Base-by-base conservation (phyloP, 2,329 filamentous ascomycete species). In the Exophiala spinifera region DNA sequence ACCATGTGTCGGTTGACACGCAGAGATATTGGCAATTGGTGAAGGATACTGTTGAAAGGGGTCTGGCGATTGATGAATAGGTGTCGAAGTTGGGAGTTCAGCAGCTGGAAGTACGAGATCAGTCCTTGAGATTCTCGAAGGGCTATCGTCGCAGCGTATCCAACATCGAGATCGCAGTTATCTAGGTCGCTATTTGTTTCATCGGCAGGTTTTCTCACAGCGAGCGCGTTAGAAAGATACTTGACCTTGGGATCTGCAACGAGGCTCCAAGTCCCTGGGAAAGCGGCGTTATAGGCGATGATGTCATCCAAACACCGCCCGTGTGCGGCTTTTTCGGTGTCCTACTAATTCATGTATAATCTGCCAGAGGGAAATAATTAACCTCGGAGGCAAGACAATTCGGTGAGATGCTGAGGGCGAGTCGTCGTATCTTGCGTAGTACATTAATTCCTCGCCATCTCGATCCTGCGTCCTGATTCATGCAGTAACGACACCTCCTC, bases 11-110 rank as follows among this genome's bases (percentile, higher is more conserved):
- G 55, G 62, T 63, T 0, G 75, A 82, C 52, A 65, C 67, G 20
- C 65, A 69, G 46, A 68, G 78, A 51, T 84, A 83, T 61, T 82
- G 80, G 80, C 60, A 59, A 3, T 65, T 71, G 15, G 71, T 82
- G 2, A 70, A 61, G 37, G 71, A 76, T 51, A 72, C 72, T 0
- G 82, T 79, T 78, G 23, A 28, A 10, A n/a, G 17, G 23, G 39
- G 43, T 28, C 4, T 25, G 8, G 42, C 42, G 6, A 31, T 17
- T 6, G 23, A 15, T n/a, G 13, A 40, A n/a, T 39, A 2, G 23
- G 15, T 23, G 5, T 19, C 10, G 8, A 33, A 15, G 21, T 23
- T 36, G 46, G n/a, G n/a, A 48, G n/a, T 15, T 48, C 15, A 36
- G 23, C 46, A 15, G 36, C 14, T 39, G 3, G 28, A 10, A 10